These are phyloP conservation scores for Venturia pyrina DNA, from an alignment of 2,329 filamentous ascomycete genomes.

Conservation along the genomic window DNA sequence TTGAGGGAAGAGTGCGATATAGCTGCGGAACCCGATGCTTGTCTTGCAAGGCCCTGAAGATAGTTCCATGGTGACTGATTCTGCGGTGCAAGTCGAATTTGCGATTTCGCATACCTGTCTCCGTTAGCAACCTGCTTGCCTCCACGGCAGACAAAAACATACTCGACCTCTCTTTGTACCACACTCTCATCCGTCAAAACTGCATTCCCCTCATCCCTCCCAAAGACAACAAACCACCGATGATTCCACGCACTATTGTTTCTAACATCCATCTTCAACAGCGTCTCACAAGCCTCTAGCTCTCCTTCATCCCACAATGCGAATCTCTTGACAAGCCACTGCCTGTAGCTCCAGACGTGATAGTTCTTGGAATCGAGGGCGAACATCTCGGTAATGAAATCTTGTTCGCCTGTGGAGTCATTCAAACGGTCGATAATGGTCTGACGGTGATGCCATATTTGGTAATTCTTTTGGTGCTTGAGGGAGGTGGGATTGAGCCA, in stretches of 20 bases:
- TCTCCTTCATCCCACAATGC: constrained; percentile 49
- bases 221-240: constrained; percentile 87
- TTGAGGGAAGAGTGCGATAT: constrained; percentile 40
- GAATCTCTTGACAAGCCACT: constrained; percentile 61
- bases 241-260: constrained; percentile 99
- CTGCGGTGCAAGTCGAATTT: constrained; percentile 73
- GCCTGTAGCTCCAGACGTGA: constrained; percentile 94
- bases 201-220: constrained; percentile 28
- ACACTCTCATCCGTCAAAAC: constrained; percentile 20
- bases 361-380: constrained; percentile 90
- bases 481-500: constrained; percentile 84
- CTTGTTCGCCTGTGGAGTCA: constrained; percentile 56
- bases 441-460: constrained; percentile 74
- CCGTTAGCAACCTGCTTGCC: constrained; percentile 15
- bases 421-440: constrained; percentile 45
- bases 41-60: constrained; percentile 62
- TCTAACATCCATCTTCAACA: constrained; percentile 71
- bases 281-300: constrained; percentile 57
- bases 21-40: constrained; percentile 37
- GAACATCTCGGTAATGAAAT: constrained; percentile 74
- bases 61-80: constrained; percentile 96
- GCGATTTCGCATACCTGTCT: constrained; percentile 49
- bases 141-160: constrained; percentile 23
- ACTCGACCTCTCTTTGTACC: constrained; percentile 61
- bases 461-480: constrained; percentile 90